These are phyloP conservation scores for Cicer pinnatifidum DNA, from an alignment of 306 rosid species.

Conservation along the genomic window DNA sequence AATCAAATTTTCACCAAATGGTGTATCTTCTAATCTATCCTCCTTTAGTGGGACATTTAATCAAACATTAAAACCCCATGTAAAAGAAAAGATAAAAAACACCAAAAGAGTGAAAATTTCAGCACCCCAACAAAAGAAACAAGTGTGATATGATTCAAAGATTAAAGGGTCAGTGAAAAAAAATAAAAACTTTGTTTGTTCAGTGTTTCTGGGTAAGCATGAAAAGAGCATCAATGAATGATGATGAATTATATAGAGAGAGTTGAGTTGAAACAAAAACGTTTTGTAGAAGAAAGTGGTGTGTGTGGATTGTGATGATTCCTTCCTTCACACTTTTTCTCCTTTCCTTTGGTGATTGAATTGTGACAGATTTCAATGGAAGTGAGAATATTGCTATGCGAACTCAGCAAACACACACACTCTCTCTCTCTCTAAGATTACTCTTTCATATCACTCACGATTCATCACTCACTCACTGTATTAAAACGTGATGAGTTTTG, in stretches of 20 bases:
- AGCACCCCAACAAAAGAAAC: slow-evolving; percentile 37
- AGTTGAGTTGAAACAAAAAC: slow-evolving; percentile 42
- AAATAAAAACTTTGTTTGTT: slow-evolving; percentile 38
- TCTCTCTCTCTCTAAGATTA: background rate
- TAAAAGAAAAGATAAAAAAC: slow-evolving; percentile 40
- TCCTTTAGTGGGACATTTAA: slow-evolving; percentile 21
- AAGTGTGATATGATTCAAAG: background rate
- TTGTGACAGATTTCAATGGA: slow-evolving; percentile 50
- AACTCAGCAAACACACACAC: background rate
- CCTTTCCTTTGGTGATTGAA: slow-evolving; percentile 36
- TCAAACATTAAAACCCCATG: slow-evolving; percentile 28
- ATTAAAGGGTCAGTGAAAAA: slow-evolving; percentile 31
- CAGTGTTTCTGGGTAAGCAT: slow-evolving; percentile 21
- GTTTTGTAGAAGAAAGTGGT: slow-evolving; percentile 42
- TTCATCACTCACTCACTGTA: background rate
- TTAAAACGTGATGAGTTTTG: slow-evolving; percentile 20
- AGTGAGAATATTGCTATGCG: slow-evolving; percentile 35
- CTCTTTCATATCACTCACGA: slow-evolving; percentile 9
- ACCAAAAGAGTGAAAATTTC: background rate
- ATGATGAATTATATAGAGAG: background rate
- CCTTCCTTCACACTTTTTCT: slow-evolving; percentile 48
- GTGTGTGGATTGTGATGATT: slow-evolving; percentile 28
- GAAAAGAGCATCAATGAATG: background rate
- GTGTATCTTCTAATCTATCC: slow-evolving; percentile 28
- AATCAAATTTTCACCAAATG: slow-evolving; percentile 37